Percentiles rank a stretch among this genome's conserved stretches.
Conservation (phyloP, 768 basidiomycete species). For the Trametes gibbosa region DNA sequence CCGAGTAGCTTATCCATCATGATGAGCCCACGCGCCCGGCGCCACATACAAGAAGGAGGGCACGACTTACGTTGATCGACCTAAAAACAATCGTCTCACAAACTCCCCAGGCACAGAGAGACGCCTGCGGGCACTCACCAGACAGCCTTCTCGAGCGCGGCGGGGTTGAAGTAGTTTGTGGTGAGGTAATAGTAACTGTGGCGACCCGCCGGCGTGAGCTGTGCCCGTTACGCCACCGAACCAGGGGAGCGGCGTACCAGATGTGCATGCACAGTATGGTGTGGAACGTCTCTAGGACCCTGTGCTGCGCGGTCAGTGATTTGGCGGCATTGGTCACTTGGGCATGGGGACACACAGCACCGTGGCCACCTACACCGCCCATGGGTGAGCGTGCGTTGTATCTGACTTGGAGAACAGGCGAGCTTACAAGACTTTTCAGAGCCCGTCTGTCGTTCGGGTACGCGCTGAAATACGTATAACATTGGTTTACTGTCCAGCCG, state of each 20-base stretch:
- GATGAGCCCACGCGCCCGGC: background rate
- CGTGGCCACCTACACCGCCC: background rate
- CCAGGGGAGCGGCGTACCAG: background rate
- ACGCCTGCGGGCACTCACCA: background rate
- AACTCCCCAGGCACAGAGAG: background rate
- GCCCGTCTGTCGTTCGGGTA: background rate
- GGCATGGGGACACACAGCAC: background rate
- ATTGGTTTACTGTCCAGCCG: slow-evolving; percentile 11
- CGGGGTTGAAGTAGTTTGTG: slow-evolving; percentile 10
- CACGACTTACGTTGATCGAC: slow-evolving; percentile 7
- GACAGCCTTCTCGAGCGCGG: background rate
- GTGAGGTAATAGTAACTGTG: slow-evolving; percentile 9
- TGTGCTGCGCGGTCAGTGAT: background rate
- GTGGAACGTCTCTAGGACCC: slow-evolving; percentile 12
- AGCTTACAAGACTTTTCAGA: background rate
- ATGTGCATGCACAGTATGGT: slow-evolving; percentile 7
- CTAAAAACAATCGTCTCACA: background rate
- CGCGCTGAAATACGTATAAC: slow-evolving; percentile 6
- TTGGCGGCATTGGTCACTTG: background rate
- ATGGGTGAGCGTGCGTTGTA: background rate
- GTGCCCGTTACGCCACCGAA: too few species aligned
- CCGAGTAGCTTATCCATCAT: background rate
- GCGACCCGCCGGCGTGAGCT: background rate
- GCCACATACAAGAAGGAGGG: background rate
- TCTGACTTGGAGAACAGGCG: too few species aligned